Conservation (phyloP, 1,284 basidiomycete species). For the Puccinia hordei region DNA sequence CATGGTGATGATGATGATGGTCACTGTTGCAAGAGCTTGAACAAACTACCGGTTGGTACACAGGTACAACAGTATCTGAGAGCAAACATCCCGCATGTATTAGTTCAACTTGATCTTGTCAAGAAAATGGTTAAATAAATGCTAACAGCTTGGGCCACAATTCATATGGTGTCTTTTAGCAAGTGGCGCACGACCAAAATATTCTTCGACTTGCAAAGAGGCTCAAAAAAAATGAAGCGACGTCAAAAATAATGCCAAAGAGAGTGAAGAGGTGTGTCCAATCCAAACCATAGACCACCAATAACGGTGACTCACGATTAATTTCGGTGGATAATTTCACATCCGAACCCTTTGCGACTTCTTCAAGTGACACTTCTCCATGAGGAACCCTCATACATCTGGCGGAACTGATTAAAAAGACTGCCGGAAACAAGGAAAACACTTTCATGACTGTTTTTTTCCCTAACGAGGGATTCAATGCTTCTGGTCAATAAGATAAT, state of each 20-base stretch:
- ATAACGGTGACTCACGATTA: not conserved
- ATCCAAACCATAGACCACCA: not conserved
- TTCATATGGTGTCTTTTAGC: conserved; percentile 1
- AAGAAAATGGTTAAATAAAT: not conserved
- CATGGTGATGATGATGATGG: not conserved
- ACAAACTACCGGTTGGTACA: conserved; percentile 2
- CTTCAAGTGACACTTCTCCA: not conserved
- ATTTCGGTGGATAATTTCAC: not conserved
- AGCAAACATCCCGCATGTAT: not conserved
- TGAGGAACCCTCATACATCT: not conserved
- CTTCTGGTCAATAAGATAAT: not conserved
- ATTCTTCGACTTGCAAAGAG: not conserved
- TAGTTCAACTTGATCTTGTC: not conserved
- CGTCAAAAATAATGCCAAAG: not conserved
- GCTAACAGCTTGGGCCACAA: not conserved
- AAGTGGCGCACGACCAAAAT: not conserved
- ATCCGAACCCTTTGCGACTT: not conserved
- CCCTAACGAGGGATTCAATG: not conserved
- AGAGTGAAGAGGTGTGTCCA: not conserved
- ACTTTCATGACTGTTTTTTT: not conserved
- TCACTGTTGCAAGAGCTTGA: not conserved
- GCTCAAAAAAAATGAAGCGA: not conserved
- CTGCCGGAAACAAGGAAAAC: not conserved
- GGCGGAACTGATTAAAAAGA: not conserved
- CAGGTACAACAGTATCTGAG: not conserved